These are phyloP conservation scores for Adansonia digitata DNA, from an alignment of 345 rosid genomes.

Conservation along the genomic window DNA sequence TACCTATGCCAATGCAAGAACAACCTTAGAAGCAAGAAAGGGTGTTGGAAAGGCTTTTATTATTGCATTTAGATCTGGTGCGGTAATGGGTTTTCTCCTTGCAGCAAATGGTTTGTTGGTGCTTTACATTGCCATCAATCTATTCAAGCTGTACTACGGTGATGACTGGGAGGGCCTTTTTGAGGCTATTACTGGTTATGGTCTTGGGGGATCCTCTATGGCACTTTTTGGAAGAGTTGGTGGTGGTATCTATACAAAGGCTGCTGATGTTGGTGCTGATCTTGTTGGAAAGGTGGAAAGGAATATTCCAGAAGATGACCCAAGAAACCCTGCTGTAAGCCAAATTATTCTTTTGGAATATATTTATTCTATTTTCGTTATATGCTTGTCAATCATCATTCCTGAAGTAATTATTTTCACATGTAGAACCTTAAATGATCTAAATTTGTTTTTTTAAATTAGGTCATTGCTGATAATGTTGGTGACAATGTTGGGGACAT, in stretches of 20 bases:
- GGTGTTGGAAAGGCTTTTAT: constrained; percentile 81
- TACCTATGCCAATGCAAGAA: constrained; percentile 77
- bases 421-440: background rate
- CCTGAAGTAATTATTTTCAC: background rate
- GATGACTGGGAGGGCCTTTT: constrained; percentile 82
- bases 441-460: background rate
- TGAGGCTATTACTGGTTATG: constrained; percentile 82
- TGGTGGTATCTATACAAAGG: constrained; percentile 82
- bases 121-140: constrained; percentile 60
- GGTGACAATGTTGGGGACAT: constrained; percentile 87
- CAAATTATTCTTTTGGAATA: constrained; percentile 5
- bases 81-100: constrained; percentile 82
- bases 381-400: background rate
- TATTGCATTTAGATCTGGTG: constrained; percentile 72
- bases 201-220: constrained; percentile 89
- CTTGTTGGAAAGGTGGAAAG: constrained; percentile 84
- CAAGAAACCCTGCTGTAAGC: constrained; percentile 82
- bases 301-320: constrained; percentile 81
- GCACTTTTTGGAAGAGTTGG: constrained; percentile 84
- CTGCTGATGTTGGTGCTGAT: constrained; percentile 91
- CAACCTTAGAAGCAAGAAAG: constrained; percentile 77
- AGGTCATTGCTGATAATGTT: constrained; percentile 88
- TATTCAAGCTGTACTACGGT: constrained; percentile 68
- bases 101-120: constrained; percentile 80
- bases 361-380: background rate